phyloP scores from a whole-genome alignment of 306 rosid species.

The Prunus mume region DNA sequence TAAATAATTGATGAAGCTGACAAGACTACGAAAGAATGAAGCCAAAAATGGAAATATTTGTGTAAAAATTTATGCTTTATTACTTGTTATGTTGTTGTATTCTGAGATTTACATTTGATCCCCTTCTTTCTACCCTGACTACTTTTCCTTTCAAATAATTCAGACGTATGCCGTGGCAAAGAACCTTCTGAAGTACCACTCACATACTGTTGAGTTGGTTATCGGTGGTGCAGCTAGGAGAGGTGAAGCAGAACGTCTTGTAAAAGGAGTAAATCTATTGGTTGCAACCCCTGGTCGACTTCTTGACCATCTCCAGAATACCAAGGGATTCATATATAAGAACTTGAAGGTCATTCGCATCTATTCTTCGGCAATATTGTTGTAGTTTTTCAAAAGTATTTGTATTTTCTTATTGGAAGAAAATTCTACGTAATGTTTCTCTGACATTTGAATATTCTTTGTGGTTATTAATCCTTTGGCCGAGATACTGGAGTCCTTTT shows the following conservation, averaged over 20 bases:
- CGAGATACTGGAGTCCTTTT: background rate
- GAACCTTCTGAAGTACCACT: conserved; percentile 84
- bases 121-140: background rate
- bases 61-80: too few species aligned
- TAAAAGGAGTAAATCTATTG: conserved; percentile 78
- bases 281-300: conserved; percentile 97
- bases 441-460: background rate
- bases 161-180: conserved; percentile 95
- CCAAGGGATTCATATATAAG: conserved; percentile 72
- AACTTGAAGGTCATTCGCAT: conserved; percentile 56
- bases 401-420: background rate
- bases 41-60: too few species aligned
- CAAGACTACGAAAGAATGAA: too few species aligned
- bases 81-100: background rate
- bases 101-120: background rate
- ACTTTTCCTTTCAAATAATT: conserved; percentile 14
- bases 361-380: background rate
- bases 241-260: conserved; percentile 83
- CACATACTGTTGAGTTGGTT: conserved; percentile 80
- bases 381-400: background rate
- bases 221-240: conserved; percentile 85
- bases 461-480: background rate
- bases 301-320: conserved; percentile 87
- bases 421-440: background rate
- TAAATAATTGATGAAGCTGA: too few species aligned